phyloP scores from a whole-genome alignment of 768 basidiomycete species.

The Hortiboletus campestris region DNA sequence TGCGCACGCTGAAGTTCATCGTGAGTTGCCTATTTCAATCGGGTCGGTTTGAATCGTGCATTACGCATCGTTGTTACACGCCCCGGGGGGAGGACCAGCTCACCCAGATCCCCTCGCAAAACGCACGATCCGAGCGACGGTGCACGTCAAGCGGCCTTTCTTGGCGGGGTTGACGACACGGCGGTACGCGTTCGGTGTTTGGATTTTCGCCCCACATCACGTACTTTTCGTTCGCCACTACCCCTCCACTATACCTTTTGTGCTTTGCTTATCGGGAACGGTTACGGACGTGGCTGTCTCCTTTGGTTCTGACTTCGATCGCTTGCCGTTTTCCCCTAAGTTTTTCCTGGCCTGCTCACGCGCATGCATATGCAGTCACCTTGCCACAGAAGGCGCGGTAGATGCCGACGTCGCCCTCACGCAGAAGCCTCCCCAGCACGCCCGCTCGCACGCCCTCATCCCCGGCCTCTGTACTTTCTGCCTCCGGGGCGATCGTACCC shows the following conservation, averaged over 20 bases:
- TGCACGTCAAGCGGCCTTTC: slow-evolving; percentile 55
- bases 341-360: not conserved
- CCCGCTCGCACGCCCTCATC: slow-evolving; percentile 39
- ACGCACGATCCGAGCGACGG: slow-evolving; percentile 57
- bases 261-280: slow-evolving; percentile 1
- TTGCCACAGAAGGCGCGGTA: slow-evolving; percentile 66
- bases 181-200: slow-evolving; percentile 44
- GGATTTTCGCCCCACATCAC: not conserved
- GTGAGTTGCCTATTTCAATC: too few species aligned
- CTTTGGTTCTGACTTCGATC: too few species aligned
- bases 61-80: slow-evolving; percentile 49
- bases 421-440: too few species aligned
- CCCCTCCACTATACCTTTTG: not conserved
- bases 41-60: too few species aligned
- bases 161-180: slow-evolving; percentile 63
- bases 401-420: slow-evolving; percentile 56
- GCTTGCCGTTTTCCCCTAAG: not conserved
- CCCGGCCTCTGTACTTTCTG: slow-evolving; percentile 65
- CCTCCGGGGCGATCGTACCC: slow-evolving; percentile 56
- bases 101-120: slow-evolving; percentile 57
- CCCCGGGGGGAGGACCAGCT: slow-evolving; percentile 46
- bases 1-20: slow-evolving; percentile 34
- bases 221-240: not conserved
- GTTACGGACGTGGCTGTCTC: too few species aligned
- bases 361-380: slow-evolving; percentile 40